Percentiles rank a stretch among this genome's conserved stretches.
These are phyloP conservation scores for sweet orange (Citrus sinensis) DNA, from an alignment of 345 rosid species.

Conservation along the genomic window DVS_A1.0 CM039167.1:9149001-9149500, in stretches of 20 bases:
- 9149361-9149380: neutral
- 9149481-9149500: neutral
- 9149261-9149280: too few relatives aligned
- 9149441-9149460: constrained; percentile 1
- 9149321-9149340: neutral
- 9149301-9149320: too few relatives aligned
- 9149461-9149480: neutral
- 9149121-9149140: too few relatives aligned
- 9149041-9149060: too few relatives aligned
- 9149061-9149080: too few relatives aligned
- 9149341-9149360: neutral
- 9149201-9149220: neutral
- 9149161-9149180: neutral
- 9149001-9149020: too few relatives aligned
- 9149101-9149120: too few relatives aligned
- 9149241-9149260: neutral
- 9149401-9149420: neutral
- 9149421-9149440: constrained; percentile 2
- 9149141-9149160: too few relatives aligned
- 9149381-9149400: neutral
- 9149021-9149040: too few relatives aligned
- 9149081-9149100: too few relatives aligned
- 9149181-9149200: neutral
- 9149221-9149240: neutral
- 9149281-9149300: too few relatives aligned